Evolutionary conservation across 495 filamentous ascomycete genomes (phyloP).

Genomic region (Podospora australis): DNA sequence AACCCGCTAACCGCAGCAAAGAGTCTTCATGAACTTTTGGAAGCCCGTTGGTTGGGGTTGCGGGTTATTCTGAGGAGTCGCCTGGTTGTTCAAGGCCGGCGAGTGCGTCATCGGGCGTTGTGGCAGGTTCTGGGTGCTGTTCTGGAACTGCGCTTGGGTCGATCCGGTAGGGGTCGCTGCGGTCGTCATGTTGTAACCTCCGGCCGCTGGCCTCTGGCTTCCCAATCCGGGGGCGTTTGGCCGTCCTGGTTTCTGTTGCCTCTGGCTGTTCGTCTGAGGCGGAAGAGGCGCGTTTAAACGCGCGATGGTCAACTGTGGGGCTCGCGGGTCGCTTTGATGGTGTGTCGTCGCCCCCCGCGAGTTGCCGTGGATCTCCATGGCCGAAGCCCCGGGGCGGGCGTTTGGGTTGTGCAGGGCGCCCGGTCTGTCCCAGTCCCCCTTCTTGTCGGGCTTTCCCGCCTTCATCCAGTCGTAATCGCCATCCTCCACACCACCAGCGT

Average conservation of each 20-base stretch:
- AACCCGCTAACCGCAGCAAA: slow-evolving; percentile 66
- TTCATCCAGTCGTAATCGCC: slow-evolving; percentile 99
- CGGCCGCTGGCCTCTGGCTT: slow-evolving; percentile 66
- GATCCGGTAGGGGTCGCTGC: slow-evolving; percentile 67
- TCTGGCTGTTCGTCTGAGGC: slow-evolving; percentile 59
- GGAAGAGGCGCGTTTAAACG: slow-evolving; percentile 98
- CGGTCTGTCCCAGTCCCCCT: slow-evolving; percentile 68
- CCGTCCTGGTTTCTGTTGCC: slow-evolving; percentile 76
- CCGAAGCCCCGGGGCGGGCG: slow-evolving; percentile 65
- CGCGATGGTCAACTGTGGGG: slow-evolving; percentile 63
- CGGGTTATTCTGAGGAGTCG: slow-evolving; percentile 33
- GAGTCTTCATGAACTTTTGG: slow-evolving; percentile 73
- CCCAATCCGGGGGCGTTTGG: slow-evolving; percentile 69
- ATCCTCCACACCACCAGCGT: slow-evolving; percentile 90
- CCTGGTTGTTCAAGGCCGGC: slow-evolving; percentile 43
- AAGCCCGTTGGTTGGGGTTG: slow-evolving; percentile 47
- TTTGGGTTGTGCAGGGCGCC: slow-evolving; percentile 61
- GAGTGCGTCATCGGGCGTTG: slow-evolving; percentile 57
- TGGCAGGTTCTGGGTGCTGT: slow-evolving; percentile 77
- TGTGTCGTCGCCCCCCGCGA: slow-evolving; percentile 51
- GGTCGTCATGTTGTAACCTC: slow-evolving; percentile 52
- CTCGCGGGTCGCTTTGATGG: slow-evolving; percentile 48
- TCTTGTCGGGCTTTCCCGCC: slow-evolving; percentile 90
- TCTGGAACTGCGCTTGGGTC: slow-evolving; percentile 86
- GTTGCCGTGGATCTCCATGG: slow-evolving; percentile 65